Base-by-base conservation (phyloP, 192 early-diverging fungal species). In the Coemansia sp. region DNA sequence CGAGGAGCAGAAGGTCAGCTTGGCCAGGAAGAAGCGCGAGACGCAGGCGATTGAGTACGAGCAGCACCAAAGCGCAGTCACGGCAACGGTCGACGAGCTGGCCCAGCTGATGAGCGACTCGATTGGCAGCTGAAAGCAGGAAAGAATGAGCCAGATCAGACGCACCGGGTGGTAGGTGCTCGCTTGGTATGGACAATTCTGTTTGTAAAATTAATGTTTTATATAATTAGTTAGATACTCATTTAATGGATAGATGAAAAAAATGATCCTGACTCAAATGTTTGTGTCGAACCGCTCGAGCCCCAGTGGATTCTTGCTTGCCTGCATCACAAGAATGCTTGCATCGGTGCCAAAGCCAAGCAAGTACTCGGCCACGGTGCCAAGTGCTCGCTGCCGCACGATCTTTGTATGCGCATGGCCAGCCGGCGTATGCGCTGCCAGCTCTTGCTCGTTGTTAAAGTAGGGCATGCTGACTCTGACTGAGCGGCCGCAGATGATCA, bases 251-350 rank as follows among this genome's bases (percentile, higher is more conserved):
- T n/a, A n/a, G n/a, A 27, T 8, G 25, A 55, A 29, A 65, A 52
- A 18, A 65, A 58, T 51, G 4, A 47, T 29, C 35, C 36, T 36
- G 18, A n/a, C n/a, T 39, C 4, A 57, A 19, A 20, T 16, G 35
- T 6, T 20, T 24, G 25, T 20, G 16, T 7, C 55, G 32, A 55
- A 50, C 51, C 19, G 22, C 5, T 54, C 52, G 0, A 58, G 5
- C 6, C 64, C 60, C 24, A 64, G 45, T n/a, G 54, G 23, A 7
- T 62, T 54, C 29, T 55, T 59, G 58, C 63, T 51, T 1, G 65
- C 69, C 61, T 84, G 83, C 23, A 82, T 55, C 2, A 84, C 83
- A 24, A 84, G 62, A 10, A 84, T 24, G 50, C 83, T 82, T 50
- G 81, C 80, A 24, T 51, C 65, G 23, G 68, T 60, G 7, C 81